Evolutionary conservation across 805 yeast species (phyloP).

Genomic region (Candida succiphila): DNA sequence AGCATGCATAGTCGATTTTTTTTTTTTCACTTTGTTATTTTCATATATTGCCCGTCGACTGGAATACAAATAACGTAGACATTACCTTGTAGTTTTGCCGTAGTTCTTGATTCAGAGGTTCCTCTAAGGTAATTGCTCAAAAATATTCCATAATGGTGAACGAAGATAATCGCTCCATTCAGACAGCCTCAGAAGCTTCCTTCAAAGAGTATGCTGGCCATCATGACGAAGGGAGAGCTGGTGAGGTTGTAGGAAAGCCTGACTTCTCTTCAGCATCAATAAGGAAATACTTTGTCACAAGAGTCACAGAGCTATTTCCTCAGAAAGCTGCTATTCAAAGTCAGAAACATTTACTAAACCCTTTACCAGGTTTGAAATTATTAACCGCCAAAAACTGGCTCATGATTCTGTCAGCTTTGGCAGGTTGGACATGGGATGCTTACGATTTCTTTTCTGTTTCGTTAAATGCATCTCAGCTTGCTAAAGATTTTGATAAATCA

Average conservation of each 20-base stretch:
- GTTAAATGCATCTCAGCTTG: constrained; percentile 37
- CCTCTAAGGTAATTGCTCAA: too few relatives aligned
- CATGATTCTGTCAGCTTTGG: constrained; percentile 41
- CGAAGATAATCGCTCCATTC: too few relatives aligned
- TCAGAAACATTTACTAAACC: constrained; percentile 41
- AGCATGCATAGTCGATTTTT: too few relatives aligned
- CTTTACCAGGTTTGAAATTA: constrained; percentile 43
- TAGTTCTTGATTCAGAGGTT: too few relatives aligned
- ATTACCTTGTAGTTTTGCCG: too few relatives aligned
- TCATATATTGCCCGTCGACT: too few relatives aligned
- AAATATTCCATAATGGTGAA: too few relatives aligned
- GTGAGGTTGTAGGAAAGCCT: constrained; percentile 14
- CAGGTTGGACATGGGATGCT: constrained; percentile 60
- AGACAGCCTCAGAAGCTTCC: not conserved
- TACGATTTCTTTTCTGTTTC: constrained; percentile 54
- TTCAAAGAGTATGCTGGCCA: not conserved
- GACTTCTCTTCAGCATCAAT: constrained; percentile 22
- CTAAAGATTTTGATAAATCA: constrained; percentile 30
- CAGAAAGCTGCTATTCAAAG: constrained; percentile 27
- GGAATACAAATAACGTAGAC: too few relatives aligned
- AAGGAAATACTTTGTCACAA: constrained; percentile 27
- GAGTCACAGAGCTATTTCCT: constrained; percentile 42
- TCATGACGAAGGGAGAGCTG: too few relatives aligned
- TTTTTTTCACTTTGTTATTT: too few relatives aligned
- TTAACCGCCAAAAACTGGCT: constrained; percentile 48